Percentiles rank a stretch among this genome's conserved stretches.
These are phyloP conservation scores for Sphagnum contortum DNA, from an alignment of 225 moss, liverwort and hornwort genomes.

Conservation along the genomic window DNA sequence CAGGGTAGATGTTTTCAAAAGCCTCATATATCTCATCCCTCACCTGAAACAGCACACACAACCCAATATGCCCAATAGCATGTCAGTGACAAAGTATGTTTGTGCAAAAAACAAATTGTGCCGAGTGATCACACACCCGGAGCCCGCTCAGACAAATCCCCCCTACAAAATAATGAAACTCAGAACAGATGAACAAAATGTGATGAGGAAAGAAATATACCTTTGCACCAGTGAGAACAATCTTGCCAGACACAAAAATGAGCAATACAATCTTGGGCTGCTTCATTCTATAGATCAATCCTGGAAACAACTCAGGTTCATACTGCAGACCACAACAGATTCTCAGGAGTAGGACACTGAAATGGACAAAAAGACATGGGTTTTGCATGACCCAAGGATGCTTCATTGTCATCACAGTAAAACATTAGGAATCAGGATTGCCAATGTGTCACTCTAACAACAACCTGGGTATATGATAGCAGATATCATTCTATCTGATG, in stretches of 20 bases:
- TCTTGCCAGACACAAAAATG: constrained; percentile 95
- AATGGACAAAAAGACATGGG: neutral
- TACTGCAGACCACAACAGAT: constrained; percentile 48
- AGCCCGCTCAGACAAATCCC: no score
- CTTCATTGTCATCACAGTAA: neutral
- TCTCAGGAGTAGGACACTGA: neutral
- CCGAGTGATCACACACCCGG: no score
- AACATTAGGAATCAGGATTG: neutral
- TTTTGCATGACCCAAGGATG: constrained; percentile 1
- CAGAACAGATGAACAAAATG: no score
- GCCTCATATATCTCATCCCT: no score
- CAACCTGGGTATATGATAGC: no score
- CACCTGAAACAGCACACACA: no score
- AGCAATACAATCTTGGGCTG: constrained; percentile 97
- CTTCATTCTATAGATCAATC: constrained; percentile 98
- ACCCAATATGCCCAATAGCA: no score
- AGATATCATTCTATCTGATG: no score
- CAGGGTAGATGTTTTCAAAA: no score
- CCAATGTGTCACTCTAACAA: neutral
- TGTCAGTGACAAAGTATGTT: no score
- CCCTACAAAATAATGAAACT: no score
- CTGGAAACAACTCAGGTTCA: constrained; percentile 94
- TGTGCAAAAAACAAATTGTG: no score
- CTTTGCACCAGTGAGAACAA: constrained; percentile 95
- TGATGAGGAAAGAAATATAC: constrained; percentile 14